These are phyloP conservation scores for Lathyrus oleraceus DNA, from an alignment of 306 rosid species.

Conservation along the genomic window DNA sequence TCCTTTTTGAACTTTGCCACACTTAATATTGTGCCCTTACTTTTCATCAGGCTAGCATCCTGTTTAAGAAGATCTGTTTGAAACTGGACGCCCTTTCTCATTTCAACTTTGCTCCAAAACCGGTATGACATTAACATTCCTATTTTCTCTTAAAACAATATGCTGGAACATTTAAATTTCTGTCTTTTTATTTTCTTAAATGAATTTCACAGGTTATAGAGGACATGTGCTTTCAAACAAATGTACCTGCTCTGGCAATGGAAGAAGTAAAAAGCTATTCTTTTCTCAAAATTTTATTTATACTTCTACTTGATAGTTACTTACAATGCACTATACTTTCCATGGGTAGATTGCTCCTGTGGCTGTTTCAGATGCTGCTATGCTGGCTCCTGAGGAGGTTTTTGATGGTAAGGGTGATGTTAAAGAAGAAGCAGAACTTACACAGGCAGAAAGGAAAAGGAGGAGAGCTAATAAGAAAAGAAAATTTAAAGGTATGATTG, in stretches of 20 bases:
- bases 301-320: constrained; percentile 11
- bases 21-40: constrained; percentile 34
- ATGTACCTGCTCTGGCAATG: constrained; percentile 96
- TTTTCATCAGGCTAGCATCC: constrained; percentile 67
- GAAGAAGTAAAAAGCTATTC: constrained; percentile 74
- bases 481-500: constrained; percentile 71
- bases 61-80: constrained; percentile 76
- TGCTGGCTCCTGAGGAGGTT: constrained; percentile 99
- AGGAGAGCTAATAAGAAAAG: constrained; percentile 91
- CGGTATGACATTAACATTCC: constrained; percentile 56
- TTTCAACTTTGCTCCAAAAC: constrained; percentile 91
- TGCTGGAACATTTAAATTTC: neutral
- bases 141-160: constrained; percentile 1
- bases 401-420: constrained; percentile 89
- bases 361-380: constrained; percentile 95
- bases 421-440: constrained; percentile 86
- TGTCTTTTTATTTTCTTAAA: constrained; percentile 26
- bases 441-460: constrained; percentile 84
- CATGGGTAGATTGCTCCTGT: constrained; percentile 81
- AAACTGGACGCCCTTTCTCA: constrained; percentile 95
- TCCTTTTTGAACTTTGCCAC: constrained; percentile 21
- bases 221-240: constrained; percentile 75
- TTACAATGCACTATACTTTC: constrained; percentile 39
- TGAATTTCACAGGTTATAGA: constrained; percentile 71
- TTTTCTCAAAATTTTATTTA: neutral